Base-by-base conservation (phyloP, 176 grass and related monocot species). In the Oryza meyeriana region DNA sequence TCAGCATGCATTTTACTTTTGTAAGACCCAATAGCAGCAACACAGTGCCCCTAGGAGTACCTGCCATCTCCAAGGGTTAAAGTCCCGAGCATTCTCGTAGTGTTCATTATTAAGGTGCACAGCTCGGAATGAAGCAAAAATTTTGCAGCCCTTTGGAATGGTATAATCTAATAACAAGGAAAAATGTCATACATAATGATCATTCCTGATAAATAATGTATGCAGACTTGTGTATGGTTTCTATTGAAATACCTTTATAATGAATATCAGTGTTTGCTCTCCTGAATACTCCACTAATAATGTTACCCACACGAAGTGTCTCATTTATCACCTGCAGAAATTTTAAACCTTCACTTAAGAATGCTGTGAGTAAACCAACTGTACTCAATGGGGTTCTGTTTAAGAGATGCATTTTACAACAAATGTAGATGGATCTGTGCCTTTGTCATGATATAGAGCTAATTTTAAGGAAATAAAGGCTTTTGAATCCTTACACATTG, bases 61-160 rank as follows among this genome's bases (percentile, higher is more conserved):
- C 87, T 90, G 84, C 97, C 97, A 99, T 91, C 97, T 90, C 97
- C 97, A 96, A 40, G 97, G 97, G 72, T 99, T 74, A 48, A 99
- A 99, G 5, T 79, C 86, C 27, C 93, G 70, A 10, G 97, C 97
- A 68, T 93, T 89, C 71, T 99, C 89, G 9, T 91, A 99, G 74
- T 96, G 87, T 52, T 92, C 87, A 0, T 71, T 78, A 33, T 90
- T 90, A 47, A 99, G 88, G 68, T 99, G 97, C 68, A 99, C 97
- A 13, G 93, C 93, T 69, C 97, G 87, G 85, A 99, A 94, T 39
- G 97, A 99, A 44, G 89, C 89, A 80, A 99, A 99, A 63, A 96
- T 87, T 44, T 96, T 99, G 87, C 89, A 96, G 7, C 97, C 97
- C 80, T 99, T 99, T 7, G 97, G 97, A 87, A 99, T 99, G 0